Base-by-base conservation (phyloP, 2,329 filamentous ascomycete genomes). In the Fusarium odoratissimum region DNA sequence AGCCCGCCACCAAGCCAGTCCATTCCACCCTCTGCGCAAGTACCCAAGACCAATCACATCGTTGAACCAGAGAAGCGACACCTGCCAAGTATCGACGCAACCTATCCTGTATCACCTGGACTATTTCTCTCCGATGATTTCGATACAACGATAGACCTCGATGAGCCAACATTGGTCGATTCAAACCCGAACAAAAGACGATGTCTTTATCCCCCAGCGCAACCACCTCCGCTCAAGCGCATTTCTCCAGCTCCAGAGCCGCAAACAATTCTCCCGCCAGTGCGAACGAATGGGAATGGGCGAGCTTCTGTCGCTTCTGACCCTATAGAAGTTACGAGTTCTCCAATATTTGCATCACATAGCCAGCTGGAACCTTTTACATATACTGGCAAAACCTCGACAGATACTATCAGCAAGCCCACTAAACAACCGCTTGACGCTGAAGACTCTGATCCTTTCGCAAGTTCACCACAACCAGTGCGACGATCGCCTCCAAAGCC, bases 71-170 rank as follows among this genome's bases (percentile, higher is more conserved):
- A 28, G 2, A 65, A 40, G 6, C 52, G 41, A 35, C 38, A 57
- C 11, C 41, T 16, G 16, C 45, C 30, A 17, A 42, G 13, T 19
- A 52, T 41, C 16, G 17, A 63, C 14, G 23, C 19, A n/a, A 25
- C 55, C 10, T 41, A 51, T 42, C 33, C 30, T 19, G 35, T 25
- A 31, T 31, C 60, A 9, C 21, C 69, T 2, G 71, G 70, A 17
- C 31, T 72, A 6, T 72, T 78, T 37, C 60, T 78, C n/a, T 78
- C 76, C 13, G 76, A 78, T 28, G 84, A 86, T 46, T 85, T 84
- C 54, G 83, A 86, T 45, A 80, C 79, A 12, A 84, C 81, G 1
- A 77, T 81, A 8, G 80, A 83, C 13, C 64, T 84, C 4, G 80
- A 82, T 12, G 79, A 80, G 12, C 73, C 60, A 67, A 77, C 52